Evolutionary conservation across 2,329 filamentous ascomycete species (phyloP).

Genomic region (Sarocladium brachiariae): DNA sequence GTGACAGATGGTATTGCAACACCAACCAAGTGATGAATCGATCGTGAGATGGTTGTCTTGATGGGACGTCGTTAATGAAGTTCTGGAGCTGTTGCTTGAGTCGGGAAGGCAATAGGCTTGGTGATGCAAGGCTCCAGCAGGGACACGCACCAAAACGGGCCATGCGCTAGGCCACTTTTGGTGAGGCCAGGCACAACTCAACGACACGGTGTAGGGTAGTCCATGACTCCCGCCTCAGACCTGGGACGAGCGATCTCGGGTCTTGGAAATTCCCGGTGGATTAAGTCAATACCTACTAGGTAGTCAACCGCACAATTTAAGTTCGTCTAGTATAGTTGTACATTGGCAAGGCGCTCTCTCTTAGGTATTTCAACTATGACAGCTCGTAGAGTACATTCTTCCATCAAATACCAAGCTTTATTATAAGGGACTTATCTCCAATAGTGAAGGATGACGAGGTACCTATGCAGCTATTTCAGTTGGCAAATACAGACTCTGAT

Average conservation of each 20-base stretch:
- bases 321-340: too few species aligned
- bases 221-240: not conserved
- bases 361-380: too few species aligned
- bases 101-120: not conserved
- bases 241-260: not conserved
- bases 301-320: too few species aligned
- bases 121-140: conserved; percentile 13
- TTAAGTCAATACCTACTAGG: too few species aligned
- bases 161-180: conserved; percentile 1
- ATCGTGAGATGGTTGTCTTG: not conserved
- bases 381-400: too few species aligned
- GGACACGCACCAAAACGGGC: conserved; percentile 11
- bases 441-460: too few species aligned
- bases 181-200: not conserved
- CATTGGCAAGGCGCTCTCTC: too few species aligned
- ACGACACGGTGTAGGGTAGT: not conserved
- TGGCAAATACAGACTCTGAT: too few species aligned
- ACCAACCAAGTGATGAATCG: not conserved
- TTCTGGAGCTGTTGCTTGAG: not conserved
- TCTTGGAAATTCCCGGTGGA: not conserved
- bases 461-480: too few species aligned
- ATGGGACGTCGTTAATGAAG: not conserved
- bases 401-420: too few species aligned
- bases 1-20: not conserved
- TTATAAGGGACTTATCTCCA: too few species aligned